Evolutionary conservation across 2,329 filamentous ascomycete genomes (phyloP).

Genomic region (Fusarium redolens): DNA sequence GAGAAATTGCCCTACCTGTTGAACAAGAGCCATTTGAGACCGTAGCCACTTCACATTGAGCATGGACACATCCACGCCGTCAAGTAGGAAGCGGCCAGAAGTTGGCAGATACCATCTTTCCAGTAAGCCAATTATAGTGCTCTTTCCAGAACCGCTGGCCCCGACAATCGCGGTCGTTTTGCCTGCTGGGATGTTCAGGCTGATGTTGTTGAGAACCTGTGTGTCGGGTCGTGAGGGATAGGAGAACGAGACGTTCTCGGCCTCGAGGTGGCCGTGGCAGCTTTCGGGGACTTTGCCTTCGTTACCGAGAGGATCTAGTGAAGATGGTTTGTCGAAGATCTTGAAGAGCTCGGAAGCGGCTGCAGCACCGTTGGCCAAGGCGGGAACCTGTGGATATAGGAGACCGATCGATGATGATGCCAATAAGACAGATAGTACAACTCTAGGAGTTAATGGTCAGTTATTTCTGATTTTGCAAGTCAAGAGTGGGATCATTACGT

Average conservation of each 20-base stretch:
- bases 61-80: slow-evolving; percentile 51
- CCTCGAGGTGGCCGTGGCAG: slow-evolving; percentile 56
- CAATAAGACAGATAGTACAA: slow-evolving; percentile 29
- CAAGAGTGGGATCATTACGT: slow-evolving; percentile 42
- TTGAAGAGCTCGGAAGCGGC: slow-evolving; percentile 30
- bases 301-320: slow-evolving; percentile 16
- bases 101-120: slow-evolving; percentile 69
- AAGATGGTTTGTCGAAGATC: slow-evolving; percentile 24
- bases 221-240: slow-evolving; percentile 72
- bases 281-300: background rate
- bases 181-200: slow-evolving; percentile 65
- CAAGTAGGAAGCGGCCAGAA: slow-evolving; percentile 53
- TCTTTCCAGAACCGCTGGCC: slow-evolving; percentile 75
- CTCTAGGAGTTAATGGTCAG: background rate
- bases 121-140: slow-evolving; percentile 73
- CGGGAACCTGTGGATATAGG: slow-evolving; percentile 27
- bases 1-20: slow-evolving; percentile 6
- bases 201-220: slow-evolving; percentile 66
- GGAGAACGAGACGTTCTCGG: slow-evolving; percentile 70
- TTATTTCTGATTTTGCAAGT: fast-evolving
- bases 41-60: slow-evolving; percentile 60
- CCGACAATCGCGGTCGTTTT: slow-evolving; percentile 79
- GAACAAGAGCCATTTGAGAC: slow-evolving; percentile 58
- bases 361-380: slow-evolving; percentile 24
- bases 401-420: slow-evolving; percentile 19